phyloP scores from a whole-genome alignment of 768 basidiomycete genomes.

The Mycena leptocephala region DNA sequence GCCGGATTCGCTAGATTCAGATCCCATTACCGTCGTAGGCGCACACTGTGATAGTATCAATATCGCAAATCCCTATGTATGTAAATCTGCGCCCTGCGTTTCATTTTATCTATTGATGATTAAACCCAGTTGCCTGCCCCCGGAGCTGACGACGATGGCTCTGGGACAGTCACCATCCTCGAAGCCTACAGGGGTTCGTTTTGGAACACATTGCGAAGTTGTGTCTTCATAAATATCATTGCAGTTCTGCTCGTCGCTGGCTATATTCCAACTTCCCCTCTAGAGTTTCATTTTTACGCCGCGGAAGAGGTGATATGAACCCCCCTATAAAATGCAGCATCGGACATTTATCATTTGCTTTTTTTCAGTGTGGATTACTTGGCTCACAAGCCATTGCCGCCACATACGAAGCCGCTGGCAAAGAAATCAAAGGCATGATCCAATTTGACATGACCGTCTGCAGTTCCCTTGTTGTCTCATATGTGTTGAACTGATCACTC shows the following conservation, averaged over 20 bases:
- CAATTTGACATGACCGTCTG: conserved; percentile 47
- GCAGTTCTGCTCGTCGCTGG: conserved; percentile 30
- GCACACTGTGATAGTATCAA: conserved; percentile 49
- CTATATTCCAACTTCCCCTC: conserved; percentile 49
- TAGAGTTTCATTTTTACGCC: conserved; percentile 55
- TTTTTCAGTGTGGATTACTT: conserved; percentile 37
- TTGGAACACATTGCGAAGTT: neutral
- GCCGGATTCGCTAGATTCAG: conserved; percentile 23
- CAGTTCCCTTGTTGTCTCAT: neutral
- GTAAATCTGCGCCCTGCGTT: neutral
- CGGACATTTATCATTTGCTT: no score
- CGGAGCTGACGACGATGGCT: conserved; percentile 53
- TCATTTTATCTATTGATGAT: neutral
- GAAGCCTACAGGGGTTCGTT: conserved; percentile 65
- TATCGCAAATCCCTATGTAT: conserved; percentile 38
- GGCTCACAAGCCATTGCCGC: conserved; percentile 58
- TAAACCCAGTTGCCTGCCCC: conserved; percentile 41
- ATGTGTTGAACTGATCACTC: neutral
- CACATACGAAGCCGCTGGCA: conserved; percentile 53
- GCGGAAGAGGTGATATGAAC: conserved; percentile 53
- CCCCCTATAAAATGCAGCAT: conserved; percentile 53
- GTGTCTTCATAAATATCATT: neutral
- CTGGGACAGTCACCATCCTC: conserved; percentile 66
- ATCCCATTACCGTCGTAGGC: conserved; percentile 41
- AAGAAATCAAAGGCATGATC: conserved; percentile 58